A percentile compares a stretch with the other conserved stretches of the same genome.
phyloP scores from a whole-genome alignment of 257 asterid species.

The Penstemon barbatus region DNA sequence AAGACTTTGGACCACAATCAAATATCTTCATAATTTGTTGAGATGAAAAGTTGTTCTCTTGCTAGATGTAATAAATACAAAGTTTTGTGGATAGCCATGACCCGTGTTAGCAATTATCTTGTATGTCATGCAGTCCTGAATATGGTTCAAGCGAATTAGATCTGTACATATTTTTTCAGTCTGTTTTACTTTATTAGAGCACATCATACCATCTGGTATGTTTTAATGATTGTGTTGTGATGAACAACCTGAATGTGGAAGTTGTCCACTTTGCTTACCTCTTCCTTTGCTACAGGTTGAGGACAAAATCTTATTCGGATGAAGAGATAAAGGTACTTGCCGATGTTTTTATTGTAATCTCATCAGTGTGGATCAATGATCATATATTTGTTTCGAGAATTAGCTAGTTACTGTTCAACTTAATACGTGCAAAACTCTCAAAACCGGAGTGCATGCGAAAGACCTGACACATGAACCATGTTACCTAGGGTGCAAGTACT shows the following conservation, averaged over 20 bases:
- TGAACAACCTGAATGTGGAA: constrained; percentile 17
- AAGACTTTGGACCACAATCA: too few relatives aligned
- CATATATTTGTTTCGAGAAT: too few relatives aligned
- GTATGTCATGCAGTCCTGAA: background rate
- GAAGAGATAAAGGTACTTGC: constrained; percentile 81
- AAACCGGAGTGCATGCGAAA: too few relatives aligned
- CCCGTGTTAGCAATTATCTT: background rate
- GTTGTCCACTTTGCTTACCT: constrained; percentile 31
- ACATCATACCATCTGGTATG: too few relatives aligned
- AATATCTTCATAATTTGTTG: too few relatives aligned
- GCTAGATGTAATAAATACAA: background rate
- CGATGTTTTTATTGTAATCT: constrained; percentile 7
- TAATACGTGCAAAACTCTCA: too few relatives aligned
- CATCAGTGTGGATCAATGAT: constrained; percentile 5
- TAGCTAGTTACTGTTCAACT: too few relatives aligned
- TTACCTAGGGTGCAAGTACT: background rate
- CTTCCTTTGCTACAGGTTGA: constrained; percentile 49
- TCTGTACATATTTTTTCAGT: background rate
- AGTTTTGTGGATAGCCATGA: background rate
- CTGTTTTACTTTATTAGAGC: background rate
- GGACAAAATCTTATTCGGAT: constrained; percentile 76
- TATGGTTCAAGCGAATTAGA: background rate
- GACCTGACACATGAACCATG: background rate
- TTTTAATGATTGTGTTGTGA: constrained; percentile 7
- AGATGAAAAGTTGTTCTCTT: background rate